phyloP scores from a whole-genome alignment of 2,329 filamentous ascomycete species.

The Apiospora hydei region DNA sequence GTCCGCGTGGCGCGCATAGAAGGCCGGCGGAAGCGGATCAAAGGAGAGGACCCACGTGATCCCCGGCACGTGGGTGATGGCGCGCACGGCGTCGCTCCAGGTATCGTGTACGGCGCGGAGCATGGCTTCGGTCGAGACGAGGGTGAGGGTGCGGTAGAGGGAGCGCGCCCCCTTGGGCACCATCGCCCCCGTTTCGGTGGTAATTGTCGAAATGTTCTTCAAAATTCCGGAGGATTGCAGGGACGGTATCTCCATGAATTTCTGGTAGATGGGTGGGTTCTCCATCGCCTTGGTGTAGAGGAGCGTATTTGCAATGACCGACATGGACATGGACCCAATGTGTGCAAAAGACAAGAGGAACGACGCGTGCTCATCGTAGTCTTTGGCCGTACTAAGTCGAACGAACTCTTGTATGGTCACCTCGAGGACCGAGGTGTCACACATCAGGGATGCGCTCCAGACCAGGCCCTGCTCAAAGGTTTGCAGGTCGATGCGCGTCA shows the following conservation, averaged over 20 bases:
- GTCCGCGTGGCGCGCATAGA: conserved; percentile 27
- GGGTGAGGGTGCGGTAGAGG: conserved; percentile 6
- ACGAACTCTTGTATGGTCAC: too few relatives aligned
- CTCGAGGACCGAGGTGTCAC: neutral
- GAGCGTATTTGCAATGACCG: conserved; percentile 25
- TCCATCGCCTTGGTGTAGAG: conserved; percentile 29
- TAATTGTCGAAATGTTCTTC: neutral
- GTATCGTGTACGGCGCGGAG: too few relatives aligned
- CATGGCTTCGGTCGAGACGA: too few relatives aligned
- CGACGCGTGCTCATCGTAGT: conserved; percentile 30
- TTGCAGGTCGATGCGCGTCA: conserved; percentile 28
- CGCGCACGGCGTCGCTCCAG: too few relatives aligned
- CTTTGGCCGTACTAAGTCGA: conserved; percentile 26
- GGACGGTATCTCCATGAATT: neutral
- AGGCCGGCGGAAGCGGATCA: conserved; percentile 31
- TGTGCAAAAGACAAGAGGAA: conserved; percentile 26
- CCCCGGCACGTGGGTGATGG: too few relatives aligned
- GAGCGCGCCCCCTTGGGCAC: conserved; percentile 15
- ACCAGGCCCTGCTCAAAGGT: conserved; percentile 30
- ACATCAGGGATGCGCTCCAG: conserved; percentile 23
- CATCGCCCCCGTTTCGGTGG: neutral
- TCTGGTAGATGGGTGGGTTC: conserved; percentile 23
- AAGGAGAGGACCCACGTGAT: conserved; percentile 27
- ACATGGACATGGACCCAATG: neutral
- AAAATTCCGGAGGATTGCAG: neutral